Evolutionary conservation across 257 asterid genomes (phyloP), one percentile per base, ranked within the genome.

Genomic region (Solanum okadae): DNA sequence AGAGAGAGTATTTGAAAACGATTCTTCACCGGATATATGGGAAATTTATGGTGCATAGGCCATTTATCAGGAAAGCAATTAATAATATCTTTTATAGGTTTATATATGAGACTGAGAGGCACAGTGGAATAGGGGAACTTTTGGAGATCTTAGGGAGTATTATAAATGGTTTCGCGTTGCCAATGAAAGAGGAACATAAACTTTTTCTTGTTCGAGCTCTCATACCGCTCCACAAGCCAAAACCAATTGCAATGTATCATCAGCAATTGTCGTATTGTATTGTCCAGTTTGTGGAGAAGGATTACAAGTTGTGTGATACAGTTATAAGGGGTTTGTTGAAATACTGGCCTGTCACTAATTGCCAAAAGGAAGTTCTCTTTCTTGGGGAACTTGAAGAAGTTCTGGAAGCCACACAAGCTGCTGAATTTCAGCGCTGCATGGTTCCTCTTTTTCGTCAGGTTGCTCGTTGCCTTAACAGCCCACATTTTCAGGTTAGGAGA

Each of bases 141-240:
- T 76, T 96, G 95, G 99, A 96, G 95, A 94, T 96, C 46, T 92
- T 94, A 10, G 99, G 98, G 87, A 96, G 99, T 85, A 95, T 96
- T 84, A 95, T 96, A 61, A 96, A 95, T 88, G 99, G 99, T 63
- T 96, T 94, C 75, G 97, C 99, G 15, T 88, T 95, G 96, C 99
- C 99, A 22, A 93, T 96, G 98, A 96, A 96, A 91, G 99, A 95
- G 94, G 99, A 96, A 92, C 99, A 96, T 90, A 95, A 94, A 93
- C 75, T 96, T 93, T 94, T 96, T 88, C 97, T 96, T 73, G 94
- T 91, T 12, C 92, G 98, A 89, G 98, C 92, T 68, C 92, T 96
- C 89, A 94, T 96, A 87, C 99, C 99, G 0, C 93, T 96, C 27
- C 99, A 96, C 91, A 96, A 95, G 86, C 96, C 97, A n/a, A 95